phyloP scores from a whole-genome alignment of 352 stramenopile genomes.

The Pythium utonaiense region DNA sequence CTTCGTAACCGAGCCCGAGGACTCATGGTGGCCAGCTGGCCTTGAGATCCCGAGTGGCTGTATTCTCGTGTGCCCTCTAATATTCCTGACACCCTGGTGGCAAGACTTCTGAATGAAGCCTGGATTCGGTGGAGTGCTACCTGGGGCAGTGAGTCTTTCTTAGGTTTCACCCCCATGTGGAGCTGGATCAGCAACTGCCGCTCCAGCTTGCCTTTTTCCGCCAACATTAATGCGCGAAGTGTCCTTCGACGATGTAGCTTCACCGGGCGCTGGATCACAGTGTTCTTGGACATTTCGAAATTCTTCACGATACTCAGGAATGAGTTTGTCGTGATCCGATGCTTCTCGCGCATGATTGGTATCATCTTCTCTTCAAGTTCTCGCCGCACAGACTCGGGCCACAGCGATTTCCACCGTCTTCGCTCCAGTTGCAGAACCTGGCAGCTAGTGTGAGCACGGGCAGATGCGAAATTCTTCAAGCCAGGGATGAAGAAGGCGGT shows the following conservation, averaged over 20 bases:
- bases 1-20: background rate
- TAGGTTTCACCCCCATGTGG: background rate
- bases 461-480: conserved; percentile 31
- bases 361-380: conserved; percentile 38
- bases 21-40: background rate
- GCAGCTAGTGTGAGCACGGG: conserved; percentile 42
- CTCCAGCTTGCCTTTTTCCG: conserved; percentile 15
- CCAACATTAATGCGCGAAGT: background rate
- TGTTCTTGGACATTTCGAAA: conserved; percentile 11
- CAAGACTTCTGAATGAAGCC: conserved; percentile 48
- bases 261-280: conserved; percentile 33
- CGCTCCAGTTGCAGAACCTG: conserved; percentile 53
- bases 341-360: conserved; percentile 15
- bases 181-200: background rate
- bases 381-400: conserved; percentile 32
- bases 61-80: conserved; percentile 27
- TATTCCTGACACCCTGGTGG: conserved; percentile 57
- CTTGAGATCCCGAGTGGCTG: background rate
- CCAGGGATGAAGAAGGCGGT: conserved; percentile 53
- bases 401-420: conserved; percentile 40
- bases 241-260: conserved; percentile 18
- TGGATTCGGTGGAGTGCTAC: background rate
- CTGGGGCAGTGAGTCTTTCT: background rate
- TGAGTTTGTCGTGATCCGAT: background rate
- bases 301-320: conserved; percentile 16